Evolutionary conservation across 768 basidiomycete genomes (phyloP).

Genomic region (Cytidiella melzeri): DNA sequence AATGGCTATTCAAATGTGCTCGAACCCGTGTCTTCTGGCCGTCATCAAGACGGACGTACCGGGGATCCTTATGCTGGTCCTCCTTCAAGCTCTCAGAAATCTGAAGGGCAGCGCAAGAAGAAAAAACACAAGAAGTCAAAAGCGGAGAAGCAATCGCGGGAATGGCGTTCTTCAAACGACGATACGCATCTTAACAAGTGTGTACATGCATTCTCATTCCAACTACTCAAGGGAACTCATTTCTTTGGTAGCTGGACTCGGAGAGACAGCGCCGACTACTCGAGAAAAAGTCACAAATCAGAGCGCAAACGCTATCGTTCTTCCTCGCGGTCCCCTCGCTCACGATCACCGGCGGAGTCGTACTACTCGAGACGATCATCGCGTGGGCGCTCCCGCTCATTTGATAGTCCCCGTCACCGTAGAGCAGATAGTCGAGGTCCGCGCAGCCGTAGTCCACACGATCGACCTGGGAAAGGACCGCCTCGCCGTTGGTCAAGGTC

Average conservation of each 20-base stretch:
- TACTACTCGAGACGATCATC: slow-evolving; percentile 59
- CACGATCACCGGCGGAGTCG: slow-evolving; percentile 58
- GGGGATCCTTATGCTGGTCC: slow-evolving; percentile 22
- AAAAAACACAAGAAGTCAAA: slow-evolving; percentile 28
- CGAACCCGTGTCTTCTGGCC: neutral
- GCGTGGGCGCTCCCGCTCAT: slow-evolving; percentile 56
- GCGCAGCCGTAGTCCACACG: slow-evolving; percentile 45
- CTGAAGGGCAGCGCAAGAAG: slow-evolving; percentile 26
- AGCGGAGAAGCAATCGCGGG: slow-evolving; percentile 33
- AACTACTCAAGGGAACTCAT: slow-evolving; percentile 4
- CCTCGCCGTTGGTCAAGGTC: slow-evolving; percentile 24
- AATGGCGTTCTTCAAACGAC: slow-evolving; percentile 41
- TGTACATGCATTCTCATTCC: slow-evolving; percentile 17
- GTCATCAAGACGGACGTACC: slow-evolving; percentile 16
- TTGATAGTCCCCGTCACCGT: slow-evolving; percentile 53
- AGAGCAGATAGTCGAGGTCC: slow-evolving; percentile 43
- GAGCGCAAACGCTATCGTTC: neutral
- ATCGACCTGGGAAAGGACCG: slow-evolving; percentile 32
- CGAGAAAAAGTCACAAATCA: slow-evolving; percentile 29
- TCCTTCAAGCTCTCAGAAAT: slow-evolving; percentile 27
- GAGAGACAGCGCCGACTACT: slow-evolving; percentile 42
- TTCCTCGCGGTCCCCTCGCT: slow-evolving; percentile 40
- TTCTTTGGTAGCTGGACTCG: slow-evolving; percentile 52
- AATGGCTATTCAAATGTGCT: slow-evolving; percentile 15
- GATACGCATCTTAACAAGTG: slow-evolving; percentile 76